Percentiles rank a stretch among this genome's conserved stretches.
phyloP scores from a whole-genome alignment of 164 flowering plant species.

The Euptelea pleiosperma region DNA sequence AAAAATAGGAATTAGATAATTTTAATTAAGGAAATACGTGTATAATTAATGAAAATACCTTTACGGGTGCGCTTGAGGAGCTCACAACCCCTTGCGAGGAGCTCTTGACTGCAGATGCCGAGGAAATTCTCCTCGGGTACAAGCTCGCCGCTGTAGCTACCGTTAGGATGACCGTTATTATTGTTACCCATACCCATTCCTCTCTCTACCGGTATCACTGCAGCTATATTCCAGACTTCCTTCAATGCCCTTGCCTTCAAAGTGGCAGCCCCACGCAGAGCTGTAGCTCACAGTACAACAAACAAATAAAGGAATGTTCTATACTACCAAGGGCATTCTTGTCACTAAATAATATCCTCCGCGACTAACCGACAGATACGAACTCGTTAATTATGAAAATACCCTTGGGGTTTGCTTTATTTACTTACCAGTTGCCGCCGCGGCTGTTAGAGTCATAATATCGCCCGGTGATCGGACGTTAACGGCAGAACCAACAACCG shows the following conservation, averaged over 20 bases:
- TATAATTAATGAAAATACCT: too few species aligned
- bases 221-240: conserved; percentile 94
- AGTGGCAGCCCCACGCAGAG: conserved; percentile 91
- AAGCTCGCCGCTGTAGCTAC: conserved; percentile 75
- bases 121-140: conserved; percentile 75
- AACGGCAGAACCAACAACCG: conserved; percentile 86
- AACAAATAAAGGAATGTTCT: too few species aligned
- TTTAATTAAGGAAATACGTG: too few species aligned
- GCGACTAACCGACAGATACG: too few species aligned
- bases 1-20: too few species aligned
- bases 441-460: conserved; percentile 90
- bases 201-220: conserved; percentile 81
- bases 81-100: conserved; percentile 79
- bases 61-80: conserved; percentile 93
- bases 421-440: conserved; percentile 82
- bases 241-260: conserved; percentile 89
- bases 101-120: conserved; percentile 70
- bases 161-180: conserved; percentile 41
- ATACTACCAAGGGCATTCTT: neutral
- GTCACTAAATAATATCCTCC: too few species aligned
- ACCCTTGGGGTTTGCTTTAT: conserved; percentile 1
- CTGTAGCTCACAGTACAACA: conserved; percentile 42
- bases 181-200: conserved; percentile 39
- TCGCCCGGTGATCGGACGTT: conserved; percentile 89
- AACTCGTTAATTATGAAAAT: too few species aligned